Evolutionary conservation across 176 grass and related monocot genomes (phyloP), one percentile per base, ranked within the genome.

Genomic region (Dactylis glomerata): DNA sequence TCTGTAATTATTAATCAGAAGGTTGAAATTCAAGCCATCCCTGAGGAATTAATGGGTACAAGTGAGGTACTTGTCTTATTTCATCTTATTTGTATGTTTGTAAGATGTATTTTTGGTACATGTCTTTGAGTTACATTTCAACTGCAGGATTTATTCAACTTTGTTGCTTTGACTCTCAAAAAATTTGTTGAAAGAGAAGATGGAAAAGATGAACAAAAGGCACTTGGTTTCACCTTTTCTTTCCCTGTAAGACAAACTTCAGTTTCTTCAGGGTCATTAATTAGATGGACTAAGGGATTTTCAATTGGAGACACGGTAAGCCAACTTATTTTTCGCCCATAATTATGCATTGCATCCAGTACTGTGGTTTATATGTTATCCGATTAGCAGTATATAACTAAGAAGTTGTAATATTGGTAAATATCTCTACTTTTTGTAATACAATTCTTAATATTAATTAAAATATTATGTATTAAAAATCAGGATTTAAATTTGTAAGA

Each of bases 141-240:
- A 82, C 66, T 41, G 62, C 91, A 98, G 96, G 86, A 91, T 51
- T 84, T 98, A 52, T 98, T 95, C 85, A 83, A 81, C 90, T 95
- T 94, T 83, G 89, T 94, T 85, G 89, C 96, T 2, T 51, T 65
- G 38, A 76, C 59, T 45, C 44, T 95, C 46, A 98, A 92, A 83
- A 84, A 79, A 62, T 95, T 95, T 67, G 78, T 98, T 66, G 89
- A 93, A 90, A 90, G 9, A 82, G 92, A 95, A 41, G 87, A 90
- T 68, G 78, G 70, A 17, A 75, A 81, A 79, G 87, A 91, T 58
- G 80, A 85, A 40, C 82, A 58, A 83, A 92, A 62, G 45, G 88
- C 68, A 7, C 86, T 99, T 83, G 96, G 93, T 68, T 96, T 99
- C 87, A 96, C 96, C 44, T 99, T 99, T 92, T 96, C 96, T 87